Conservation (phyloP, 1,139 yeast genomes). For the Pichia sp. region DNA sequence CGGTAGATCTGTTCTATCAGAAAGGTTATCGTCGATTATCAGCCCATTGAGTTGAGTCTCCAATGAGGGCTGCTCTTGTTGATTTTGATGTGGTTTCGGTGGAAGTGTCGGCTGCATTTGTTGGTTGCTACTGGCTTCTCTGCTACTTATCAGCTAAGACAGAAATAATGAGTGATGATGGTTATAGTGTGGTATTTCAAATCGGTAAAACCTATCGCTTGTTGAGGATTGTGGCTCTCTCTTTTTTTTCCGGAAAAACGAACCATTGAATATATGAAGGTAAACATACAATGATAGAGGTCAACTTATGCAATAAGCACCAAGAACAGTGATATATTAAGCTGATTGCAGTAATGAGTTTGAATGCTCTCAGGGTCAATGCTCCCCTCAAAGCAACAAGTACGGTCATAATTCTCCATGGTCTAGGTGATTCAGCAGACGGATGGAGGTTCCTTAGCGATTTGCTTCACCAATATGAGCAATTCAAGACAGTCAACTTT, state of each 20-base stretch:
- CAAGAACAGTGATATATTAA: too few species aligned
- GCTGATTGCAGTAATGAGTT: constrained; percentile 2
- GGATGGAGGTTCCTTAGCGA: constrained; percentile 85
- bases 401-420: constrained; percentile 79
- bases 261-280: too few species aligned
- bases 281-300: too few species aligned
- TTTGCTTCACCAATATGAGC: constrained; percentile 37
- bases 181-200: too few species aligned
- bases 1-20: constrained; percentile 1
- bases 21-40: background rate
- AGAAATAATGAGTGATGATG: too few species aligned
- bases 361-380: constrained; percentile 19
- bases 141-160: background rate
- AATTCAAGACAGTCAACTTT: constrained; percentile 61
- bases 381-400: constrained; percentile 38
- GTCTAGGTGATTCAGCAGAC: constrained; percentile 83
- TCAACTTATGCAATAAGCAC: too few species aligned
- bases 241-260: too few species aligned
- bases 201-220: too few species aligned
- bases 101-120: constrained; percentile 5
- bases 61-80: background rate
- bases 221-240: too few species aligned
- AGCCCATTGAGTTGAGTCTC: background rate
- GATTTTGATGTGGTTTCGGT: constrained; percentile 2
- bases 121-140: background rate